Base-by-base conservation (phyloP, 441 rosid genomes). In the Arabidopsis hybrid region DNA sequence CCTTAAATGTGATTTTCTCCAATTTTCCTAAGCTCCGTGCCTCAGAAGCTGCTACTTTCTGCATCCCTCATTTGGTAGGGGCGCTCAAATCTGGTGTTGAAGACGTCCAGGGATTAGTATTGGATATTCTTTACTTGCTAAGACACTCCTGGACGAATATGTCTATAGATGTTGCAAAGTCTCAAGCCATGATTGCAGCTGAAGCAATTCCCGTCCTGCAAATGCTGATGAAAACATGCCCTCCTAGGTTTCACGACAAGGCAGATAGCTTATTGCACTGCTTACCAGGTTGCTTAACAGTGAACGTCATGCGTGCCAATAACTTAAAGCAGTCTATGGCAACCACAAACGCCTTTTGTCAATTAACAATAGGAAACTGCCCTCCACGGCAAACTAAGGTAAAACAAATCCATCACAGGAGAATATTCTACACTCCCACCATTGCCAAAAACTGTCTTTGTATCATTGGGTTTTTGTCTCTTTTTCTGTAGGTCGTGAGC, bases 321-420 rank as follows among this genome's bases (percentile, higher is more conserved):
- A 96, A 96, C 64, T 91, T 96, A 95, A 96, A 96, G 84, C 98
- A 93, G 83, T 96, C 99, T 4, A 97, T 96, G 13, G 99, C 91
- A 55, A 90, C 87, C 71, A 96, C 99, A 31, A 91, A 96, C 38
- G 97, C 90, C 31, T 96, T 13, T 76, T 96, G 99, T 85, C 95
- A 96, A 79, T 85, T 96, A 74, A 91, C 98, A 0, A 90, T 96
- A 38, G 97, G 98, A 53, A 96, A 84, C 79, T 86, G 89, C 36
- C 93, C 97, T 3, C 97, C 91, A 9, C 84, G 86, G 78, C 98
- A 87, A 83, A 96, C 99, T 45, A 86, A 89, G 93, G 99, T 89
- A 72, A 79, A 60, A 4, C 13, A 8, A 7, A 38, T 36, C 2
- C 49, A 47, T 65, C 29, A 2, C 50, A 17, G 5, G 36, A 42